These are phyloP conservation scores for Phaffomyces opuntiae DNA, from an alignment of 805 yeast species.

Conservation along the genomic window DNA sequence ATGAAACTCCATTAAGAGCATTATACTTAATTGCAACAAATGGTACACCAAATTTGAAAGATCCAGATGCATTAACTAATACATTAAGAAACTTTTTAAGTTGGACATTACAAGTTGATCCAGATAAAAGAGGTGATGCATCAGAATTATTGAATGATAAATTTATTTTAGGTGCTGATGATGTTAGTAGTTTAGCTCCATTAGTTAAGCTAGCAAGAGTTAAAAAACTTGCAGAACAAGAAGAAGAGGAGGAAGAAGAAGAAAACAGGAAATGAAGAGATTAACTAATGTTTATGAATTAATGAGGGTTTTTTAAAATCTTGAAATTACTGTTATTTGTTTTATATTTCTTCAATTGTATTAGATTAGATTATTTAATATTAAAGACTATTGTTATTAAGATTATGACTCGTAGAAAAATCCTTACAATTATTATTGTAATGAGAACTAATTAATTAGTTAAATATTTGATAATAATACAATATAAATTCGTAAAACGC, in stretches of 20 bases:
- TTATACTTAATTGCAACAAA: constrained; percentile 90
- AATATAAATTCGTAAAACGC: neutral
- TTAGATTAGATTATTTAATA: neutral
- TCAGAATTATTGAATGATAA: constrained; percentile 60
- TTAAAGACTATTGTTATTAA: neutral
- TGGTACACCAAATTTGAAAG: constrained; percentile 91
- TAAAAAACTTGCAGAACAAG: constrained; percentile 44
- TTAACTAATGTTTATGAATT: no score
- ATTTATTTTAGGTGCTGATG: constrained; percentile 58
- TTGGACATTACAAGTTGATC: constrained; percentile 76
- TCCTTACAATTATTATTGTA: no score
- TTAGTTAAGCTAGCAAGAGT: constrained; percentile 66
- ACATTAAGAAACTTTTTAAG: constrained; percentile 64
- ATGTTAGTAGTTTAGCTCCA: constrained; percentile 58
- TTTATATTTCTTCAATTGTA: neutral
- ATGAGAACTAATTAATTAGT: neutral
- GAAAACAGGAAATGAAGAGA: neutral
- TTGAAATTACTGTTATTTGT: neutral
- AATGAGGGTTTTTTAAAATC: neutral
- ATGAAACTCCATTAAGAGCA: constrained; percentile 93
- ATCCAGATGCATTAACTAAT: constrained; percentile 71
- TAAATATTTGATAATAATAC: neutral
- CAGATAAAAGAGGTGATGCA: constrained; percentile 75
- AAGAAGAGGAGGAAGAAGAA: constrained; percentile 28
- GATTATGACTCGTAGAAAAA: no score